A percentile compares a stretch with the other conserved stretches of the same genome.
Evolutionary conservation across 208 protist species (phyloP).

Genomic region (Acanthamoeba culbertsoni): DNA sequence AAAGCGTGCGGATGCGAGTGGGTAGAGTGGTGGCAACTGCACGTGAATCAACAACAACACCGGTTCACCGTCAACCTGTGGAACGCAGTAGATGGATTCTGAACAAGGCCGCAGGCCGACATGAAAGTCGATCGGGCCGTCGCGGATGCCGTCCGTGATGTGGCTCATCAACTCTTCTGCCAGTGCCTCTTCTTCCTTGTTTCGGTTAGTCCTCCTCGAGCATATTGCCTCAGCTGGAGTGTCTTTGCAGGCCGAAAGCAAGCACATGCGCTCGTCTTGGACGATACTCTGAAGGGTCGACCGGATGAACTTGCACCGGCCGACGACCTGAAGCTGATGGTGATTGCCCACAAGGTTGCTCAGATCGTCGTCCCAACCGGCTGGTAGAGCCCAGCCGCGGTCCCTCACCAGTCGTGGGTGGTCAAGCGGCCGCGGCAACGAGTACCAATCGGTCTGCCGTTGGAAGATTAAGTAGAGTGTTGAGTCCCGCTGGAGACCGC

Average conservation of each 20-base stretch:
- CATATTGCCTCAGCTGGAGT: neutral
- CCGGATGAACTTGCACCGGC: neutral
- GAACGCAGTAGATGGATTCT: neutral
- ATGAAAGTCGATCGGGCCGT: neutral
- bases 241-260: neutral
- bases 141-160: neutral
- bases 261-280: neutral
- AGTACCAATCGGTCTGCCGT: neutral
- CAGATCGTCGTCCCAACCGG: neutral
- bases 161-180: neutral
- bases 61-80: neutral
- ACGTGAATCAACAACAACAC: neutral
- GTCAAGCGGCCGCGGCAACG: neutral
- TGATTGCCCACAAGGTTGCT: neutral
- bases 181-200: neutral
- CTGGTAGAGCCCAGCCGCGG: neutral
- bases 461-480: neutral
- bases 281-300: neutral
- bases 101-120: neutral
- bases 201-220: neutral
- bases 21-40: neutral
- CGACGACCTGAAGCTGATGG: neutral
- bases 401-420: neutral
- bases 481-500: neutral
- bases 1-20: neutral